phyloP scores from a whole-genome alignment of 2,329 filamentous ascomycete species.

The Karstenula rhodostoma region DNA sequence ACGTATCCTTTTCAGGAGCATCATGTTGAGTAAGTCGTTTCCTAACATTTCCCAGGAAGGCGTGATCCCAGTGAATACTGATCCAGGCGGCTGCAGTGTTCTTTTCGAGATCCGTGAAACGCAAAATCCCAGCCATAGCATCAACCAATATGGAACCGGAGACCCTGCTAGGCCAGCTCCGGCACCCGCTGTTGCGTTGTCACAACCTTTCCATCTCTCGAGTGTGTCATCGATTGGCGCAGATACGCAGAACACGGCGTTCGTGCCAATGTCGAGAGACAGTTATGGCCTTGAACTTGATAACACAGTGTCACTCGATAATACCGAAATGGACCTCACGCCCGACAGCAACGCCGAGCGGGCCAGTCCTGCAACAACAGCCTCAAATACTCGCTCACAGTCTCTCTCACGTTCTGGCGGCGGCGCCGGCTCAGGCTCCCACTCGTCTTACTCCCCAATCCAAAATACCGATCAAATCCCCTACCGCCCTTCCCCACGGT shows the following conservation, averaged over 20 bases:
- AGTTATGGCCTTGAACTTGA: constrained; percentile 24
- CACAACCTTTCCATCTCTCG: constrained; percentile 32
- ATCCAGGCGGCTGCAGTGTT: constrained; percentile 41
- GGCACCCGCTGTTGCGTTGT: constrained; percentile 11
- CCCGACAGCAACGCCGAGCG: constrained; percentile 39
- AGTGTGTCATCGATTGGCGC: constrained; percentile 33
- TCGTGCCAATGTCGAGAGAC: constrained; percentile 15
- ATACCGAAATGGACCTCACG: constrained; percentile 48
- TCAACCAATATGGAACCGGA: constrained; percentile 39
- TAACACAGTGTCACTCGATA: constrained; percentile 30
- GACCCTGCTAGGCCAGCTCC: constrained; percentile 6
- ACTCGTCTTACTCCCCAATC: constrained; percentile 46
- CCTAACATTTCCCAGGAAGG: constrained; percentile 18
- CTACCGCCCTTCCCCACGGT: constrained; percentile 41
- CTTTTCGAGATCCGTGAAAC: constrained; percentile 47
- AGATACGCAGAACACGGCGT: constrained; percentile 27
- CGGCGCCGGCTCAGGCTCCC: constrained; percentile 41
- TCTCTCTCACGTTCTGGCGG: constrained; percentile 37
- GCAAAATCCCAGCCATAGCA: constrained; percentile 33
- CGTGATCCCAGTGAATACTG: constrained; percentile 33
- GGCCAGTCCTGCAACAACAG: constrained; percentile 42
- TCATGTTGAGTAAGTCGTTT: constrained; percentile 24
- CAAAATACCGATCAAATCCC: constrained; percentile 35
- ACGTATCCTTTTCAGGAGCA: constrained; percentile 5
- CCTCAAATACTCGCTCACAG: constrained; percentile 26